Conservation (phyloP, 2,329 filamentous ascomycete species). For the Nemania bipapillata region DNA sequence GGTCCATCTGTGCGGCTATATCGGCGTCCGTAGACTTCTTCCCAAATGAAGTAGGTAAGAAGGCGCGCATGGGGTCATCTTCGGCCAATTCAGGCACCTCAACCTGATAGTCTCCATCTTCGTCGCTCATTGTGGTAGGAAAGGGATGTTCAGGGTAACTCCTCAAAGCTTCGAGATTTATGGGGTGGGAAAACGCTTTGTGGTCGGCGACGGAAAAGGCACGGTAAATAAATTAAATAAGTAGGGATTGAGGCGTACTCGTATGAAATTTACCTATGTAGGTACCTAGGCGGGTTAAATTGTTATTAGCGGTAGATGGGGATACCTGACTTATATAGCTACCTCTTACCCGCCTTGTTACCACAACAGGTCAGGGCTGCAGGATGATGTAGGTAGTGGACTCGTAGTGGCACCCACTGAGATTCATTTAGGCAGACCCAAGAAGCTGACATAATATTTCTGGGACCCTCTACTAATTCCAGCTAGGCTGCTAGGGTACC, state of each 20-base stretch:
- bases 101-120: slow-evolving; percentile 66
- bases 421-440: not conserved
- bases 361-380: not conserved
- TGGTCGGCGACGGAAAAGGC: not conserved
- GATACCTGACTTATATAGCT: too few relatives aligned
- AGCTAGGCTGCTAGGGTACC: not conserved
- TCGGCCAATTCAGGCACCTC: slow-evolving; percentile 65
- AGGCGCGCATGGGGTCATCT: slow-evolving; percentile 78
- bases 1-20: slow-evolving; percentile 82
- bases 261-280: not conserved
- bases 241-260: too few relatives aligned
- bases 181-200: not conserved
- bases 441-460: not conserved
- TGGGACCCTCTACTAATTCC: too few relatives aligned
- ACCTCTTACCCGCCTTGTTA: too few relatives aligned
- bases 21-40: slow-evolving; percentile 80
- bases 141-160: not conserved
- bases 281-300: not conserved
- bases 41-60: slow-evolving; percentile 85
- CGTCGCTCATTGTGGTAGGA: slow-evolving; percentile 65
- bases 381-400: not conserved
- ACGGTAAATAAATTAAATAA: not conserved
- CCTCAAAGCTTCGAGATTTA: slow-evolving; percentile 8
- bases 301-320: not conserved
- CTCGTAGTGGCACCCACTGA: not conserved